Evolutionary conservation across 2,329 filamentous ascomycete genomes (phyloP), one percentile per base, ranked within the genome.

Genomic region (Sporothrix mexicana): DNA sequence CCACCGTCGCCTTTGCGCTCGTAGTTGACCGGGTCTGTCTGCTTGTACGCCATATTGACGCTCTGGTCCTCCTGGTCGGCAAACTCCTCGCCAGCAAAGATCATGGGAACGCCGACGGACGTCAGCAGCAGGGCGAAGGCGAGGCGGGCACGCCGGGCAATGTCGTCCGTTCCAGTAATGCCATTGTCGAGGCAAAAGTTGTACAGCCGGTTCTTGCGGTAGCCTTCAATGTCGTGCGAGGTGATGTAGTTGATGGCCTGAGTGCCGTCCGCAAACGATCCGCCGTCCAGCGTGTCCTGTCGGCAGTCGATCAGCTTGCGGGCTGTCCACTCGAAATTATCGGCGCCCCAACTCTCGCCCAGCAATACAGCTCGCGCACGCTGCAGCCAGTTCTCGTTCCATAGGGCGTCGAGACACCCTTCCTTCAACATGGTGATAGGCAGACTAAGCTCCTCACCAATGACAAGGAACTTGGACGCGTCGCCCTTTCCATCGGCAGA

Each of bases 41-140:
- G 77, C 75, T 78, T 78, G 70, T 75, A 67, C 13, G 69, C n/a
- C 74, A 77, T 76, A 41, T 76, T 74, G 15, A 70, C 51, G 71
- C 76, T 77, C 68, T 74, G 76, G 45, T 78, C 77, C 72, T 77
- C 75, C 72, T 77, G 74, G 72, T 78, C 77, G 49, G 72, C 73
- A 61, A 78, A 78, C 75, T 78, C 77, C 72, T 78, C 77, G n/a
- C 77, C 77, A 1, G 77, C 77, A 57, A 78, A 77, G 25, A 78
- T 78, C 76, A 78, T 78, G 47, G 77, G 77, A 8, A 77, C 69
- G n/a, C 77, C 77, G 20, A 78, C 77, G 23, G 74, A 76, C 3
- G 77, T 78, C 15, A 78, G 47, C 41, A 78, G 74, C 49, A 77
- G 73, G 1, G 73, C 76, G 67, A 77, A 78, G 12, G 76, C 77